A percentile compares a stretch with the other conserved stretches of the same genome.
Conservation (phyloP, 2,329 filamentous ascomycete species). For the Neurospora crassa region DNA sequence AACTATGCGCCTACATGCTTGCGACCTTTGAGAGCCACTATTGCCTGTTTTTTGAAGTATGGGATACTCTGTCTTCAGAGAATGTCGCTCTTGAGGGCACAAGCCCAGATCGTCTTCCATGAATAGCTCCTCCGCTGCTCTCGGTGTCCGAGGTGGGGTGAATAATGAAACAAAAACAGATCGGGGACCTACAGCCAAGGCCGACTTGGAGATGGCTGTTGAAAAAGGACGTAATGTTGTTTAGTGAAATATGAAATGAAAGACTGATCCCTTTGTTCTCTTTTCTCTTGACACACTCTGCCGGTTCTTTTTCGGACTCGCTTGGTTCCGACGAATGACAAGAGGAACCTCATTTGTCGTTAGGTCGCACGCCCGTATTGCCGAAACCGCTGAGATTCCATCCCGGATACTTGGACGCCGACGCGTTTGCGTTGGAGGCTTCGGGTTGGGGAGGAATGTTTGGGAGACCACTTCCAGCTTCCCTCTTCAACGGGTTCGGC, state of each 20-base stretch:
- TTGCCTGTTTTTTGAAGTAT: not conserved
- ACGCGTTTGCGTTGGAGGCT: conserved; percentile 13
- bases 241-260: not conserved
- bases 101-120: not conserved
- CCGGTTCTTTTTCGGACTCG: not conserved
- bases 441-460: conserved; percentile 26
- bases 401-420: conserved; percentile 26
- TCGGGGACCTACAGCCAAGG: not conserved
- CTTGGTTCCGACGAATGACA: not conserved
- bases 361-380: conserved; percentile 28
- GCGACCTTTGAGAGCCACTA: not conserved
- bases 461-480: conserved; percentile 20
- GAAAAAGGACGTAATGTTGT: not conserved
- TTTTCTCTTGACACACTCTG: not conserved
- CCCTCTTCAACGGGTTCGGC: conserved; percentile 15
- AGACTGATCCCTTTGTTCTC: not conserved
- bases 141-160: not conserved
- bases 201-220: not conserved
- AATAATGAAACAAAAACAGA: not conserved
- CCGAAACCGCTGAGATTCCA: conserved; percentile 33
- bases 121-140: not conserved
- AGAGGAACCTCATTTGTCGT: conserved; percentile 17
- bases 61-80: not conserved
- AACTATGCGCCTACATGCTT: not conserved
- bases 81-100: not conserved